Evolutionary conservation across 108 stramenopile species (phyloP).

Genomic region (Epithemia pelagica): DNA sequence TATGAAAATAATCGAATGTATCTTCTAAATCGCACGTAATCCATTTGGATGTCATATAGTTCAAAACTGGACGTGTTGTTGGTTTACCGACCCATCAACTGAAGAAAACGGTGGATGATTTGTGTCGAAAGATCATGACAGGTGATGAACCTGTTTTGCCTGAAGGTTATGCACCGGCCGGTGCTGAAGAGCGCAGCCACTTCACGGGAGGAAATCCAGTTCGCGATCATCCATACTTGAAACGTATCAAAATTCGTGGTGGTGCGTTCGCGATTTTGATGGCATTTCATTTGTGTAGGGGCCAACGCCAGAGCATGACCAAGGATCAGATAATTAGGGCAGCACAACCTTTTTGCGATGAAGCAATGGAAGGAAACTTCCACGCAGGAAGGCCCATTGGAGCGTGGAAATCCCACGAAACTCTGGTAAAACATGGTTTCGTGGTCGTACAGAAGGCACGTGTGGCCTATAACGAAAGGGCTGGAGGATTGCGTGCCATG

Average conservation of each 20-base stretch:
- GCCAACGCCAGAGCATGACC: slow-evolving; percentile 8
- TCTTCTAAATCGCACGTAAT: no score
- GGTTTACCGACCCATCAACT: slow-evolving; percentile 8
- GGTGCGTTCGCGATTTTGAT: slow-evolving; percentile 28
- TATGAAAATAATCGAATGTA: no score
- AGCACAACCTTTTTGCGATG: slow-evolving; percentile 25
- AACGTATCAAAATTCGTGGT: slow-evolving; percentile 19
- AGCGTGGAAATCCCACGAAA: slow-evolving; percentile 27
- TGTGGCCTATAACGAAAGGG: slow-evolving; percentile 4
- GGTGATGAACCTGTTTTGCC: slow-evolving; percentile 12
- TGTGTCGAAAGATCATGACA: slow-evolving; percentile 17
- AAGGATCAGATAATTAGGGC: slow-evolving; percentile 16
- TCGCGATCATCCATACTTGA: slow-evolving; percentile 19
- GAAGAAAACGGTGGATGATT: slow-evolving; percentile 15
- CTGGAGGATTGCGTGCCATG: background rate
- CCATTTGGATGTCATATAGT: background rate
- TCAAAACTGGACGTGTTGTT: slow-evolving; percentile 14
- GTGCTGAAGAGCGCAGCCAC: slow-evolving; percentile 1
- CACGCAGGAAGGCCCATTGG: slow-evolving; percentile 24
- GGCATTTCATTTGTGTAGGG: slow-evolving; percentile 21
- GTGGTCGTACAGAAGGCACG: slow-evolving; percentile 11
- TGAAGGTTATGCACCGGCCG: slow-evolving; percentile 13
- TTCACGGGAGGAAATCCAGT: background rate
- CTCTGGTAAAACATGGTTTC: slow-evolving; percentile 21
- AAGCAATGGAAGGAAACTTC: slow-evolving; percentile 27